These are phyloP conservation scores for Didymella pomorum DNA, from an alignment of 2,329 filamentous ascomycete species.

Conservation along the genomic window DNA sequence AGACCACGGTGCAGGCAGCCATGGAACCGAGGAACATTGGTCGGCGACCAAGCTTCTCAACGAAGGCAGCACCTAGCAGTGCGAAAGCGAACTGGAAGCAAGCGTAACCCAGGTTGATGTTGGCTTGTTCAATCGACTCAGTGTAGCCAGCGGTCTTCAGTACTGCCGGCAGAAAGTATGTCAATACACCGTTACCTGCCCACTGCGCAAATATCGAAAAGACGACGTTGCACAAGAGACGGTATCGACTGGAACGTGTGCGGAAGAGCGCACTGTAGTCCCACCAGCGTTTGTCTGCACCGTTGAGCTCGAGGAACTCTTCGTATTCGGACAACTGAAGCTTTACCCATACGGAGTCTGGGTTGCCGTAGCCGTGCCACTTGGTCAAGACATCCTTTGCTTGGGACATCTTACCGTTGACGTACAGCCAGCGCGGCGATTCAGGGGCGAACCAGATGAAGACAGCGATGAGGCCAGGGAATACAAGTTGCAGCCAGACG, in stretches of 20 bases:
- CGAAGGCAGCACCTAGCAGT: slow-evolving; percentile 1
- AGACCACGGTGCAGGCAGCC: neutral
- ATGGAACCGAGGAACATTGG: slow-evolving; percentile 3
- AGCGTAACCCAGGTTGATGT: slow-evolving; percentile 2
- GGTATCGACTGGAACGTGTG: slow-evolving; percentile 60
- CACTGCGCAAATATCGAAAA: slow-evolving; percentile 62
- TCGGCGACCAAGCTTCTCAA: neutral
- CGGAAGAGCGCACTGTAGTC: slow-evolving; percentile 41
- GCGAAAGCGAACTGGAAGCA: slow-evolving; percentile 2
- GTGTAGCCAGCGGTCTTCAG: slow-evolving; percentile 3
- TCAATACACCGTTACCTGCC: slow-evolving; percentile 51
- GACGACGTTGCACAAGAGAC: slow-evolving; percentile 59
- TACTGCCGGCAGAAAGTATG: slow-evolving; percentile 1
- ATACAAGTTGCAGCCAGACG: slow-evolving; percentile 44
- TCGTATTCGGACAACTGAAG: slow-evolving; percentile 50
- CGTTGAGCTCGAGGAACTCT: slow-evolving; percentile 35
- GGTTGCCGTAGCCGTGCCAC: slow-evolving; percentile 62
- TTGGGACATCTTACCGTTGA: slow-evolving; percentile 63
- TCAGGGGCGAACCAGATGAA: slow-evolving; percentile 64
- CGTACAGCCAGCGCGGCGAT: slow-evolving; percentile 57
- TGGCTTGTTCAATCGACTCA: slow-evolving; percentile 1
- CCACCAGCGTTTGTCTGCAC: slow-evolving; percentile 44
- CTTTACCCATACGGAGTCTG: slow-evolving; percentile 43
- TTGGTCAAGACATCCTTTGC: slow-evolving; percentile 64
- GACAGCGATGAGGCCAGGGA: slow-evolving; percentile 53